Evolutionary conservation across 2,329 filamentous ascomycete species (phyloP).

Genomic region (Ophiocordyceps australis): DNA sequence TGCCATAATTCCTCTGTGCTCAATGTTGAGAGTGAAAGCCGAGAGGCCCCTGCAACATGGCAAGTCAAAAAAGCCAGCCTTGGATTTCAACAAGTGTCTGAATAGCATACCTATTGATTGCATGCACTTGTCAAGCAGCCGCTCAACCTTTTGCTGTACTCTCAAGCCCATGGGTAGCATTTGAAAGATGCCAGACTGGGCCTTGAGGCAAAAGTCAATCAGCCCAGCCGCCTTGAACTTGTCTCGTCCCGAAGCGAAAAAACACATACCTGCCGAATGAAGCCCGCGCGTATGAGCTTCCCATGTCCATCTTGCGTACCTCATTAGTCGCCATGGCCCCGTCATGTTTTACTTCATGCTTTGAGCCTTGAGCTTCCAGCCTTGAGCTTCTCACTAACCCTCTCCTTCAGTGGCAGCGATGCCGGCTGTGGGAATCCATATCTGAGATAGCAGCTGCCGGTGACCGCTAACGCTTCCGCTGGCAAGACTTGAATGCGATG

Average conservation of each 20-base stretch:
- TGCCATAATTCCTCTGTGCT: slow-evolving; percentile 75
- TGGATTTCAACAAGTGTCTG: no score
- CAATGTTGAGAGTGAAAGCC: slow-evolving; percentile 66
- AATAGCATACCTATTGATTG: slow-evolving; percentile 41
- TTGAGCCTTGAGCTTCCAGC: no score
- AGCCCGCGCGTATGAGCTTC: slow-evolving; percentile 53
- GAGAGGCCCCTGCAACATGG: slow-evolving; percentile 46
- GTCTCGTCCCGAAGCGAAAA: no score
- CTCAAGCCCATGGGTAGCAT: slow-evolving; percentile 72
- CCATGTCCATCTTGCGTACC: slow-evolving; percentile 36
- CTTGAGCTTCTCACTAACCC: no score
- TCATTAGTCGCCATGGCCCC: not conserved
- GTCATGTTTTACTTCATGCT: no score
- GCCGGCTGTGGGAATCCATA: slow-evolving; percentile 66
- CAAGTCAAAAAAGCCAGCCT: not conserved
- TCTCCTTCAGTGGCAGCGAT: slow-evolving; percentile 38
- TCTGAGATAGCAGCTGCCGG: slow-evolving; percentile 47
- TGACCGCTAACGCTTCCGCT: no score
- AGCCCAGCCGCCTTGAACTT: not conserved
- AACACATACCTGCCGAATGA: slow-evolving; percentile 50
- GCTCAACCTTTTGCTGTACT: slow-evolving; percentile 77
- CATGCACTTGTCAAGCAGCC: slow-evolving; percentile 83
- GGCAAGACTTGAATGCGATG: slow-evolving; percentile 7
- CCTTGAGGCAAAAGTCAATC: slow-evolving; percentile 24
- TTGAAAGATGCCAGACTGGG: slow-evolving; percentile 83